Base-by-base conservation (phyloP, 768 basidiomycete genomes). In the Xerocomellus amylosporus region DNA sequence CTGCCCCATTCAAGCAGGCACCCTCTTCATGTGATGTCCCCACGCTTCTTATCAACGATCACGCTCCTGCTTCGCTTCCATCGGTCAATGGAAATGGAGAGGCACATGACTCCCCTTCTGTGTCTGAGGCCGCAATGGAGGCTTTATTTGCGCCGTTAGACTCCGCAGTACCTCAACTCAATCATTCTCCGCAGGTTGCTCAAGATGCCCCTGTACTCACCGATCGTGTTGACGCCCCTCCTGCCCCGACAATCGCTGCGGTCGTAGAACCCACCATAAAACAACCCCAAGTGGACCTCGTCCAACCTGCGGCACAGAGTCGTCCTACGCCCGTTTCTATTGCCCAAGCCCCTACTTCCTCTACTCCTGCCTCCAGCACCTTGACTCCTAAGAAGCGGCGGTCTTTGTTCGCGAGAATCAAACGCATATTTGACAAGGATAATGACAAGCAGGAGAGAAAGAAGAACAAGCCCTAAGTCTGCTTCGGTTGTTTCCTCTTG, bases 351-450 rank as follows among this genome's bases (percentile, higher is more conserved):
- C 19, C 63, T 30, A 30, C 69, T 14, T 13, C 53, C 8, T 63
- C 71, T 26, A 64, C 67, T 8, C 58, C 70, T 3, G 60, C 76
- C 26, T 74, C 77, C 9, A 74, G 70, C 20, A 71, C 75, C 2
- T 49, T 60, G 14, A 59, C 58, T n/a, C 68, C 65, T 15, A 83
- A 84, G 73, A 85, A 83, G 64, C 73, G 74, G 42, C 64, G 69
- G 7, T 84, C 84, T 15, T 64, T 86, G 30, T 75, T 87, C 49
- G 77, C 77, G 24, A 84, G 76, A 60, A 63, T 76, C 48, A 85
- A 80, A 63, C 64, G 75, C 38, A 62, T 84, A 7, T 86, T 87
- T 34, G 74, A 81, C 51, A 77, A 75, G 61, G 74, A 80, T 20
- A 79, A 79, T 59, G 66, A 64, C 38, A 70, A 75, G 45, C 69